Conservation (phyloP, 495 filamentous ascomycete species). For the Podospora fimiseda region DNA sequence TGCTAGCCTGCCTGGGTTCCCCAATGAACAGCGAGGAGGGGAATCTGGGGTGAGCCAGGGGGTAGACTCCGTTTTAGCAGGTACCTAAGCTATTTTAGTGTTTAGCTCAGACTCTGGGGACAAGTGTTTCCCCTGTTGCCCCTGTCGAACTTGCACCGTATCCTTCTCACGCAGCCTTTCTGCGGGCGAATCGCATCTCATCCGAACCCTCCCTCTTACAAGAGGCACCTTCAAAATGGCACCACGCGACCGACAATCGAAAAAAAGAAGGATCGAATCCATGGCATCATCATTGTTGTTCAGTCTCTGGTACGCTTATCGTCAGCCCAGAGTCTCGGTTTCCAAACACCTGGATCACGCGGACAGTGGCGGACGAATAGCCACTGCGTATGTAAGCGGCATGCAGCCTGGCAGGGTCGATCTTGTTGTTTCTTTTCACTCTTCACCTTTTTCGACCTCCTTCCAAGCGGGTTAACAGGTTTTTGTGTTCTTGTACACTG, state of each 20-base stretch:
- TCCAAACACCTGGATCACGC: slow-evolving; percentile 6
- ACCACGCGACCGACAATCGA: not conserved
- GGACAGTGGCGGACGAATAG: not conserved
- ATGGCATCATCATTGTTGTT: not conserved
- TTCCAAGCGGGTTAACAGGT: too few relatives aligned
- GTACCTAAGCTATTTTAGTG: not conserved
- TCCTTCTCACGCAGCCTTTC: not conserved
- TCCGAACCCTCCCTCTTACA: not conserved
- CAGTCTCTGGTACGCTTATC: slow-evolving; percentile 3
- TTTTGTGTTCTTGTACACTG: too few relatives aligned
- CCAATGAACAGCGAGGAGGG: slow-evolving; percentile 4
- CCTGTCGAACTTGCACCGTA: not conserved
- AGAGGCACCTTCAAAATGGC: not conserved
- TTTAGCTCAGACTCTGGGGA: not conserved
- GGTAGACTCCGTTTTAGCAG: not conserved
- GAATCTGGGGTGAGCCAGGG: slow-evolving; percentile 27
- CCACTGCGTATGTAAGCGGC: not conserved
- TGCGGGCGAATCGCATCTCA: not conserved
- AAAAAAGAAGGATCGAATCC: not conserved
- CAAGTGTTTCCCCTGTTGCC: not conserved
- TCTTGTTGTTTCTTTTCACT: not conserved
- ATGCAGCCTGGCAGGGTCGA: not conserved
- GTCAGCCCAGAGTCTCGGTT: slow-evolving; percentile 9
- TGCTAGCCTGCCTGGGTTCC: not conserved
- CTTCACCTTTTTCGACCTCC: not conserved